A percentile compares a stretch with the other conserved stretches of the same genome.
These are phyloP conservation scores for Ceratocystis alfenasii DNA, from an alignment of 2,329 filamentous ascomycete genomes.

Conservation along the genomic window DNA sequence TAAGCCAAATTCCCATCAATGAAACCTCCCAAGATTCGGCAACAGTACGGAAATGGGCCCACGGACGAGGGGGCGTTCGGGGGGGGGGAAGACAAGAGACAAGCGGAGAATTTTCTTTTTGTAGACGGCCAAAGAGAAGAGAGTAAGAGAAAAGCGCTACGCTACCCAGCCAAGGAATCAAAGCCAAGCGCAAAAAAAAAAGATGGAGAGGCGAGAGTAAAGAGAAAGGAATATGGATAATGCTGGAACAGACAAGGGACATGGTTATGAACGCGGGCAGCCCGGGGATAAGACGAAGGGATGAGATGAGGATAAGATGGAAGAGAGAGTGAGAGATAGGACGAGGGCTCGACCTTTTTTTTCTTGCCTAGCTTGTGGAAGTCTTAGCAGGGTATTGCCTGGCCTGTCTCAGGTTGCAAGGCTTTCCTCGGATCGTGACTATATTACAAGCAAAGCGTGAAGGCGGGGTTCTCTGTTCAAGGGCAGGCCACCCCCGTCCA, in stretches of 20 bases:
- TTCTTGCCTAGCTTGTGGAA: neutral
- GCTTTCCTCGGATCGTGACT: neutral
- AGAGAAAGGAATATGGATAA: neutral
- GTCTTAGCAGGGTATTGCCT: neutral
- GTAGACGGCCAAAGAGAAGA: neutral
- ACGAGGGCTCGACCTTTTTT: neutral
- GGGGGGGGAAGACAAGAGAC: neutral
- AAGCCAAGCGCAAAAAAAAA: neutral
- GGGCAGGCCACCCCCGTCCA: neutral
- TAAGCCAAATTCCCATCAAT: neutral
- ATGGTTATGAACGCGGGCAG: neutral
- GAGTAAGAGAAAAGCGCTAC: neutral
- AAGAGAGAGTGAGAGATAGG: neutral
- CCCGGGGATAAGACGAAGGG: neutral
- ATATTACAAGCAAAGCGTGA: neutral
- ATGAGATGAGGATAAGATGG: slow-evolving; percentile 2
- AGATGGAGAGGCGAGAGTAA: neutral
- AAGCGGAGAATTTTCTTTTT: neutral
- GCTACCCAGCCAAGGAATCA: neutral
- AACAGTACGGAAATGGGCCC: neutral
- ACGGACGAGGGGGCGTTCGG: neutral
- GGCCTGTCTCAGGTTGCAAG: slow-evolving; percentile 1
- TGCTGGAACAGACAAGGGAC: neutral
- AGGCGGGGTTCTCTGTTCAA: neutral
- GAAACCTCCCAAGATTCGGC: neutral